Base-by-base conservation (phyloP, 345 rosid species). In the Anacardium occidentale region DNA sequence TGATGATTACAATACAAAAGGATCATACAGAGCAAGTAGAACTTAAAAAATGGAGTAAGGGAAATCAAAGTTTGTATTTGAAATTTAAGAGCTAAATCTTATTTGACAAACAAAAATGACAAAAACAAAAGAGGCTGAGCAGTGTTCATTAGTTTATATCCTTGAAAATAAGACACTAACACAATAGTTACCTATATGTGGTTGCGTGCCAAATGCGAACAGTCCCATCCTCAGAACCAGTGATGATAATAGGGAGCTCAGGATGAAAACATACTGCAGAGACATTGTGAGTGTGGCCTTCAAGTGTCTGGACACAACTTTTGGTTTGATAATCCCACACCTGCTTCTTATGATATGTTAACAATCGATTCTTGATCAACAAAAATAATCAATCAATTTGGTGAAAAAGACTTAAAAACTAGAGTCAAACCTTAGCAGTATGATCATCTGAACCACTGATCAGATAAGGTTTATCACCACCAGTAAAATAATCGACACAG, bases 281-380 rank as follows among this genome's bases (percentile, higher is more conserved):
- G 34, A 92, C 96, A 81, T 92, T 92, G 82, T 90, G 97, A 9
- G 97, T 90, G 74, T 92, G 97, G 62, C 96, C 97, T 44, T 92
- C 97, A 29, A 92, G 86, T 0, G 92, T 92, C 88, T 92, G 97
- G 74, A 92, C 97, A 81, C 97, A 92, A 74, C 97, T 88, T 77
- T 88, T 92, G 58, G 97, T 92, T 85, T 92, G 97, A 81, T 92
- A 92, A 77, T 92, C 97, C 97, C 97, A 92, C 42, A 92, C 97
- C 97, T 92, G 76, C 22, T 47, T 71, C 24, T 18, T 22, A 48
- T 58, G 71, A 72, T 54, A 52, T 68, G 80, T 80, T 26, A 20
- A 73, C 68, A 32, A 81, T 78, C 62, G 57, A 73, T 22, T 63
- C 66, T 56, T 73, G 29, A 51, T 62, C 21, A 47, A 75, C 29